A percentile compares a stretch with the other conserved stretches of the same genome.
These are phyloP conservation scores for Yamadazyma triangularis DNA, from an alignment of 1,139 yeast genomes.

Conservation along the genomic window DNA sequence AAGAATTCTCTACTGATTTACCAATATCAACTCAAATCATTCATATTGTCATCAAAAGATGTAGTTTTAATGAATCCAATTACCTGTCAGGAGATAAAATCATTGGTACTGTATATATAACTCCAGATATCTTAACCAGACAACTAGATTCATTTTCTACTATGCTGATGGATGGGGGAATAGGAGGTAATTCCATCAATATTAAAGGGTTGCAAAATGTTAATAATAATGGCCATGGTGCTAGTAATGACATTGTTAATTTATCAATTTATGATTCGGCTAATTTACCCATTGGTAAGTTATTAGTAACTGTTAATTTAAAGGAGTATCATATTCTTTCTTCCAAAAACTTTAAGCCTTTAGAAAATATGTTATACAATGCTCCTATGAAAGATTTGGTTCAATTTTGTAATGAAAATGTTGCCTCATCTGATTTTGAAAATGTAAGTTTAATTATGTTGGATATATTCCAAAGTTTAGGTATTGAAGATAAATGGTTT, in stretches of 20 bases:
- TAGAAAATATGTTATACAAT: slow-evolving; percentile 55
- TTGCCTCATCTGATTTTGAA: slow-evolving; percentile 48
- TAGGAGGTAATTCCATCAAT: slow-evolving; percentile 20
- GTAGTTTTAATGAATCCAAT: slow-evolving; percentile 16
- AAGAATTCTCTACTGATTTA: slow-evolving; percentile 53
- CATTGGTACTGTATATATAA: slow-evolving; percentile 52
- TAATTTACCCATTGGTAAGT: slow-evolving; percentile 51
- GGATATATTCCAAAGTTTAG: slow-evolving; percentile 63
- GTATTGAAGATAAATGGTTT: slow-evolving; percentile 66
- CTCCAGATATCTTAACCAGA: slow-evolving; percentile 49
- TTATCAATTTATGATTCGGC: slow-evolving; percentile 38
- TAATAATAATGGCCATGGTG: slow-evolving; percentile 8
- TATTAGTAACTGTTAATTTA: slow-evolving; percentile 51
- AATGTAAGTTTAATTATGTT: slow-evolving; percentile 50
- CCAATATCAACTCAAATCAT: slow-evolving; percentile 53
- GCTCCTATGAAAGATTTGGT: slow-evolving; percentile 50
- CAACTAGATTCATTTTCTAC: slow-evolving; percentile 33
- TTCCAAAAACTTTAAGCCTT: slow-evolving; percentile 49
- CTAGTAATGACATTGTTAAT: slow-evolving; percentile 33
- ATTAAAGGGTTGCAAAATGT: slow-evolving; percentile 15
- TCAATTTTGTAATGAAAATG: slow-evolving; percentile 39
- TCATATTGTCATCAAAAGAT: slow-evolving; percentile 46
- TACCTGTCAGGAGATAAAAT: slow-evolving; percentile 31
- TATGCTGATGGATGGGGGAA: slow-evolving; percentile 28
- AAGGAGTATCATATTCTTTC: slow-evolving; percentile 60